phyloP scores from a whole-genome alignment of 148 eudicot genomes.

The Rhododendron molle region DNA sequence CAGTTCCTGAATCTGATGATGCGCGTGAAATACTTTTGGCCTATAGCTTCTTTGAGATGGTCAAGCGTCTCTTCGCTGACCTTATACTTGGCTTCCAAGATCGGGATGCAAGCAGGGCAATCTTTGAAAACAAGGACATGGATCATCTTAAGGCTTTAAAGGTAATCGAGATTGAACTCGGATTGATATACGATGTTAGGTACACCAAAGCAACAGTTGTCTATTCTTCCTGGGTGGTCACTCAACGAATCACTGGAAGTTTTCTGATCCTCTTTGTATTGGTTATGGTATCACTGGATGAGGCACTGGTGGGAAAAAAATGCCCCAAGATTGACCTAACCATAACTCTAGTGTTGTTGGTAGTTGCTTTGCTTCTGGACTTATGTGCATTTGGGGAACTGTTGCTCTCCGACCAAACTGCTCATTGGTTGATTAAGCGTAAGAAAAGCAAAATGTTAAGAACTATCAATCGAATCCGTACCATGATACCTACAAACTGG shows the following conservation, averaged over 20 bases:
- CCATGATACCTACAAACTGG: background rate
- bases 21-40: background rate
- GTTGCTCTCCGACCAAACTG: background rate
- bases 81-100: background rate
- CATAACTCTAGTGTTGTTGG: background rate
- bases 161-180: background rate
- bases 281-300: background rate
- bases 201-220: background rate
- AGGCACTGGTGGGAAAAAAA: background rate
- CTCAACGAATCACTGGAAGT: background rate
- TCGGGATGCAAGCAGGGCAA: background rate
- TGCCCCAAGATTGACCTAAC: background rate
- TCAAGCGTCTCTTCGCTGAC: background rate
- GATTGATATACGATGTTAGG: background rate
- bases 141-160: background rate
- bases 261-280: background rate
- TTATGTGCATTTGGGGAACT: background rate
- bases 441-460: fast-evolving
- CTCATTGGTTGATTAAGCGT: background rate
- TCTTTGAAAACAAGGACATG: background rate
- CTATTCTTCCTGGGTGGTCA: background rate
- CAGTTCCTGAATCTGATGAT: background rate
- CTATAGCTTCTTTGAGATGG: background rate
- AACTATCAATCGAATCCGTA: background rate
- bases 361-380: background rate